A percentile compares a stretch with the other conserved stretches of the same genome.
These are phyloP conservation scores for Annulohypoxylon maeteangense DNA, from an alignment of 495 filamentous ascomycete species.

Conservation along the genomic window DNA sequence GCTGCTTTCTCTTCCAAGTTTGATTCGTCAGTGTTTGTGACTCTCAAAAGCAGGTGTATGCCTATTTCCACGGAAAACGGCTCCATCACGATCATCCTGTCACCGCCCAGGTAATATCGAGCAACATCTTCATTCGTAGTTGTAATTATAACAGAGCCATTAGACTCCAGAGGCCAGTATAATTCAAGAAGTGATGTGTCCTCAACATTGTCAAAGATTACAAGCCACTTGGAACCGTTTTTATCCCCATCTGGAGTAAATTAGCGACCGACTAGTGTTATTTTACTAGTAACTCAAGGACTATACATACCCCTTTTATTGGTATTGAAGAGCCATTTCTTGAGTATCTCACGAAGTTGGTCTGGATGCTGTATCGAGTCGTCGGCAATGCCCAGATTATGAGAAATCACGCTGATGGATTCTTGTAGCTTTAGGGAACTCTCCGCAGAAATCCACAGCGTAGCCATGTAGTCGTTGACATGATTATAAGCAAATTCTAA, in stretches of 20 bases:
- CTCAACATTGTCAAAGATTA: slow-evolving; percentile 4
- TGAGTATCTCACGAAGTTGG: background rate
- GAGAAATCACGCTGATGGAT: background rate
- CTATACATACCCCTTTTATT: background rate
- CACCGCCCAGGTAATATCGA: background rate
- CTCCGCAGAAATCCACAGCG: slow-evolving; percentile 5
- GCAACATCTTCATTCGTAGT: background rate
- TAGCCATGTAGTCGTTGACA: background rate
- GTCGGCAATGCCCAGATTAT: background rate
- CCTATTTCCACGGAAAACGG: background rate
- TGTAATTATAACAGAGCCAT: background rate
- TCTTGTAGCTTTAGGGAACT: background rate
- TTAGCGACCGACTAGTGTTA: background rate
- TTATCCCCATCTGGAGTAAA: background rate
- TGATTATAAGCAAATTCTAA: slow-evolving; percentile 5
- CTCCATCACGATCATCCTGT: background rate
- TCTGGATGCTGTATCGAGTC: background rate
- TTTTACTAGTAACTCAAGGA: too few species aligned
- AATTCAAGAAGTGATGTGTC: background rate
- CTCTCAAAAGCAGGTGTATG: background rate
- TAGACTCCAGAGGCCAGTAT: background rate
- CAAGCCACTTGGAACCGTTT: background rate
- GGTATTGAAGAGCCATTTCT: background rate
- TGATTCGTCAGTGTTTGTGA: background rate
- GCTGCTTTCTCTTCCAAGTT: background rate